Conservation (phyloP, 345 rosid species). For the Excoecaria cochinchinensis region DNA sequence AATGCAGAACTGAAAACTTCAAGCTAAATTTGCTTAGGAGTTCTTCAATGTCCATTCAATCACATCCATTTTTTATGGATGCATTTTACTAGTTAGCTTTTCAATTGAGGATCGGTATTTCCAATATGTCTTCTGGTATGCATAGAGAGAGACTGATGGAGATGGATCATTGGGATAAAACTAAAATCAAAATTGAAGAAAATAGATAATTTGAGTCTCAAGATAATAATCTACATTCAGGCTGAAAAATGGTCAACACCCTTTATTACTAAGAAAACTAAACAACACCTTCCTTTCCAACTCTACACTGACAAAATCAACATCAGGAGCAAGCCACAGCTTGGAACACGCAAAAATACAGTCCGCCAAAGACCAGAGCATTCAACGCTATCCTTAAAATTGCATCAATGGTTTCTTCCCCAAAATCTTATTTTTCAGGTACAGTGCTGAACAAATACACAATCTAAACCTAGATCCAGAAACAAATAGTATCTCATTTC, state of each 20-base stretch:
- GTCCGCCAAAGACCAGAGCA: not conserved
- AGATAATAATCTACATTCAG: not conserved
- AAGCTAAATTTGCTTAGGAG: too few relatives aligned
- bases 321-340: not conserved
- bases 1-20: too few relatives aligned
- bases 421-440: conserved; percentile 7
- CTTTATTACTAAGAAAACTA: conserved; percentile 12
- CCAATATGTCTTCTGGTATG: too few relatives aligned
- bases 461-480: conserved; percentile 10
- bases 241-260: not conserved
- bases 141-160: too few relatives aligned
- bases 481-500: conserved; percentile 7
- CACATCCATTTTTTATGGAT: too few relatives aligned
- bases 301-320: not conserved
- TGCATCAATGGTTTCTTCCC: not conserved
- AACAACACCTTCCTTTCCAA: not conserved
- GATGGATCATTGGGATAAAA: too few relatives aligned
- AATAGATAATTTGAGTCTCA: not conserved
- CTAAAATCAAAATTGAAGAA: too few relatives aligned
- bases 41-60: too few relatives aligned
- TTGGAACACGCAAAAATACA: not conserved
- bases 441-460: not conserved
- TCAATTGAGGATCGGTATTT: too few relatives aligned
- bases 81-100: too few relatives aligned
- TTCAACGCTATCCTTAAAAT: not conserved